Base-by-base conservation (phyloP, 805 yeast genomes). In the Starmerella vaccinii region DNA sequence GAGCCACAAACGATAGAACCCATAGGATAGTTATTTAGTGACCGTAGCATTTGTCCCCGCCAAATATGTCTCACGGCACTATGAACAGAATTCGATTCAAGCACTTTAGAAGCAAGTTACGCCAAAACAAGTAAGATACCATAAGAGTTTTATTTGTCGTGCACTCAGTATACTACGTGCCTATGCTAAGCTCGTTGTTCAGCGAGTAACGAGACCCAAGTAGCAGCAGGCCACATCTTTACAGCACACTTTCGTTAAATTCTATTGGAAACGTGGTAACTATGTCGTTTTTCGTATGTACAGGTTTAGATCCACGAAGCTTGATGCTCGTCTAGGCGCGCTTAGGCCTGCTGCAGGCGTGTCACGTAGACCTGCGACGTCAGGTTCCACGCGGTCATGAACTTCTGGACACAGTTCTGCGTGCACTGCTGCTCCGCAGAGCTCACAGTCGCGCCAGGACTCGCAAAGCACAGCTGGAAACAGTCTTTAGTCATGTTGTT, bases 311-410 rank as follows among this genome's bases (percentile, higher is more conserved):
- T 8, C 29, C 29, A 8, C 2, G 27, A 5, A 24, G 29, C 12
- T 26, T 8, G 29, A 8, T 26, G 29, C 29, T n/a, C n/a, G n/a
- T n/a, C n/a, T n/a, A n/a, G n/a, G 3, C 29, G 29, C 29, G 38
- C 15, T n/a, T 27, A 41, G 9, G 45, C 19, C 29, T 37, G 76
- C 67, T 82, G 88, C 59, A 86, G 83, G 66, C 95, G 77, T 26
- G 77, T 64, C 47, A 87, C 77, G 66, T 87, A 88, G 10, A 84
- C 72, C 64, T 78, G 81, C 12, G 95, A 84, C 39, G 89, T 74
- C 49, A 81, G 72, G 61, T 88, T 87, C 96, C 96, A 89, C 30
- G 94, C 80, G 65, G 83, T 77, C 90, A 88, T 82, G 67, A 85
- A 89, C 69, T 86, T 89, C 57, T 82, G 81, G 59, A 84, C 74